Evolutionary conservation across 345 rosid genomes (phyloP), one percentile per base, ranked within the genome.

Genomic region (Aurinia saxatilis): DNA sequence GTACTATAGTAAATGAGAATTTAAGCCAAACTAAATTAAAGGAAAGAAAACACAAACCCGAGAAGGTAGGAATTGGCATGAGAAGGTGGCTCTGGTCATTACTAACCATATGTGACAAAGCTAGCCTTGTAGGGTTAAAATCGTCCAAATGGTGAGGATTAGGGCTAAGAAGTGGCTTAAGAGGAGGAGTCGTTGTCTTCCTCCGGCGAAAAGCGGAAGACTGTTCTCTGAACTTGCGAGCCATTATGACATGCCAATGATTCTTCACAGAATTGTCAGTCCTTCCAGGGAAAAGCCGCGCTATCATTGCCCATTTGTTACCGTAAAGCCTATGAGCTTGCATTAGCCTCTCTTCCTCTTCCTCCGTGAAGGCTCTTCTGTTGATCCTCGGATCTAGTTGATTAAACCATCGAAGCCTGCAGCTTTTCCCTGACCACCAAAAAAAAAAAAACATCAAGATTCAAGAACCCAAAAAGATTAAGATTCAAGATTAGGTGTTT

Each of bases 271-370:
- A 69, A 30, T 73, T 73, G 52, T 73, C 77, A 17, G 77, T 73
- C 27, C 77, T 62, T 0, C 77, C 77, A 35, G 77, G 77, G 62
- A 73, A 73, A 49, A 73, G 66, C 60, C 77, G 68, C 1, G 77
- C 73, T 14, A 73, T 73, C 73, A 73, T 68, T 18, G 77, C 77
- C 77, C 77, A 73, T 36, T 73, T 73, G 62, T 73, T 73, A 19
- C 77, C 77, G 34, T 73, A 63, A 38, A 73, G 65, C 49, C 38
- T 68, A 57, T 73, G 77, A 23, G 73, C 70, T 61, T 67, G 69
- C 62, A 67, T 50, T 15, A 73, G 33, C 39, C 66, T 73, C 55
- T 68, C 73, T 51, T 73, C 77, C 57, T 73, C 77, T 56, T 73
- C 77, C 36, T 73, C 73, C 0, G 48, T 68, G 49, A 73, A 73